Evolutionary conservation across 2,329 filamentous ascomycete species (phyloP).

Genomic region (Cytospora piceicola): DNA sequence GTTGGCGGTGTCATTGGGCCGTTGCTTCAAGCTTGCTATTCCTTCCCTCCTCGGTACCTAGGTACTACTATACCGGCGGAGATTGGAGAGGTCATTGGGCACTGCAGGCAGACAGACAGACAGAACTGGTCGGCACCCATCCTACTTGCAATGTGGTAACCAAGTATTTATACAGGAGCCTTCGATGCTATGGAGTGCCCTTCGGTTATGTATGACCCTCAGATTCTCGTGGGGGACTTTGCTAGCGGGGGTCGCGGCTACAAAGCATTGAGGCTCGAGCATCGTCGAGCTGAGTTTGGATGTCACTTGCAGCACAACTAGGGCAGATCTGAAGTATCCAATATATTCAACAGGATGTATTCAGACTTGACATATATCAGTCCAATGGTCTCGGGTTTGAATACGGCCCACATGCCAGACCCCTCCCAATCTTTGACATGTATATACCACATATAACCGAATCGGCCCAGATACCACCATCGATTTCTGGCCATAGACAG

Average conservation of each 20-base stretch:
- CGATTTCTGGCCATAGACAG: neutral
- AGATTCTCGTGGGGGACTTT: neutral
- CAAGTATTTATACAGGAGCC: too few species aligned
- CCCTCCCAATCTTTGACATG: neutral
- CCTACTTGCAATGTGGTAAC: too few species aligned
- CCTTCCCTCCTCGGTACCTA: too few species aligned
- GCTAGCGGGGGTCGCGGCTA: neutral
- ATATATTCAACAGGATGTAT: slow-evolving; percentile 16
- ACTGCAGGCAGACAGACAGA: too few species aligned
- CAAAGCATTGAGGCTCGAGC: too few species aligned
- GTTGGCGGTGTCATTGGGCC: too few species aligned
- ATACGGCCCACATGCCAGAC: slow-evolving; percentile 10
- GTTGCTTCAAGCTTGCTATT: too few species aligned
- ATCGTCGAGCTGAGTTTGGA: neutral
- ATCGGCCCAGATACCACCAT: slow-evolving; percentile 8
- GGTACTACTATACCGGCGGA: too few species aligned
- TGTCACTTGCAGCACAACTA: too few species aligned
- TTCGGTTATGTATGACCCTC: neutral
- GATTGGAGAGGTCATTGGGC: too few species aligned
- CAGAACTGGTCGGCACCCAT: too few species aligned
- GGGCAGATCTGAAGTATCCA: neutral
- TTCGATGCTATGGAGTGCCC: neutral
- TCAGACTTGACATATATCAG: neutral
- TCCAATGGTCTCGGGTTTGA: slow-evolving; percentile 3
- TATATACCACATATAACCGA: slow-evolving; percentile 6